Conservation (phyloP, 345 rosid species). For the Murraya paniculata region DNA sequence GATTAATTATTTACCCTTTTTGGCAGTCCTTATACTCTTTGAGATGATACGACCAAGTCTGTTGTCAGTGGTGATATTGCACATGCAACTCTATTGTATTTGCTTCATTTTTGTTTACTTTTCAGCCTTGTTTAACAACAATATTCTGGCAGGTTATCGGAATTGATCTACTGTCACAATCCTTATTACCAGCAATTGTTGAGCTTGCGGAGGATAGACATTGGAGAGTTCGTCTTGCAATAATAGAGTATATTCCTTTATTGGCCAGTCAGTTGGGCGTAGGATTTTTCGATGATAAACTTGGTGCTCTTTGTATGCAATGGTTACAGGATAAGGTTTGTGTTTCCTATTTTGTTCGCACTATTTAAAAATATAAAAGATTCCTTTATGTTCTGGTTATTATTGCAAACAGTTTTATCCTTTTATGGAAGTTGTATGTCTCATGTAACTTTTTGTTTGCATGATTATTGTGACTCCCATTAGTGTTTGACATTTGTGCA, state of each 20-base stretch:
- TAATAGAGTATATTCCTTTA: constrained; percentile 91
- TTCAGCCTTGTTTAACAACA: neutral
- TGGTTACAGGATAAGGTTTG: constrained; percentile 96
- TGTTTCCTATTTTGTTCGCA: constrained; percentile 1
- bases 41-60: neutral
- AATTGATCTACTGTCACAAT: constrained; percentile 90
- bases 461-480: neutral
- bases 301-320: constrained; percentile 95
- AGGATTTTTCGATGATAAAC: constrained; percentile 89
- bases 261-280: constrained; percentile 95
- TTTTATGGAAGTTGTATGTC: neutral
- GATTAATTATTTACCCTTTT: neutral
- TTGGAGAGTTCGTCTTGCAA: constrained; percentile 96
- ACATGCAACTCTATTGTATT: neutral
- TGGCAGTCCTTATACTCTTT: neutral
- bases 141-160: constrained; percentile 71
- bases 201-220: constrained; percentile 99
- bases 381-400: neutral
- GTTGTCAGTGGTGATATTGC: neutral
- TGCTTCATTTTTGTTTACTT: neutral
- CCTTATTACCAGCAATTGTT: constrained; percentile 90
- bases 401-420: neutral
- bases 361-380: neutral
- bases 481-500: neutral
- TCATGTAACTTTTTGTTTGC: neutral